Evolutionary conservation across 345 rosid genomes (phyloP).

Genomic region (Linum lewisii): DNA sequence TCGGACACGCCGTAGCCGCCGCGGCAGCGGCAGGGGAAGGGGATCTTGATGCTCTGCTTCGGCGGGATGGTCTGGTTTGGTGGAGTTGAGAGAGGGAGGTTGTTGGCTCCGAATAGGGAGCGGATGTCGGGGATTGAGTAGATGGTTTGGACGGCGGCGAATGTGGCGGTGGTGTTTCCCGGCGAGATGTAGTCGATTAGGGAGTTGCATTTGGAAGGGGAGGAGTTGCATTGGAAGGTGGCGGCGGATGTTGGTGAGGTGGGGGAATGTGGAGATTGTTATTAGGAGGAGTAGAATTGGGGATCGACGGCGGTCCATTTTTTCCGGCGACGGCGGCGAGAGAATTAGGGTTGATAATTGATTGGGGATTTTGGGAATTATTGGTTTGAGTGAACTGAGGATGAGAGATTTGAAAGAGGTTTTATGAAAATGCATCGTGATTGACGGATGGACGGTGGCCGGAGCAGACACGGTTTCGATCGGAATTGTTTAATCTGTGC

Average conservation of each 20-base stretch:
- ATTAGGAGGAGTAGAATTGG: neutral
- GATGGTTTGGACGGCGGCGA: constrained; percentile 30
- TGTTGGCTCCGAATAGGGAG: constrained; percentile 50
- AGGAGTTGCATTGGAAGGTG: neutral
- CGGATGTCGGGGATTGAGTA: constrained; percentile 32
- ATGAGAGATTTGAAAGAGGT: too few relatives aligned
- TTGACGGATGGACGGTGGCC: too few relatives aligned
- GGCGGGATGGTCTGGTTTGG: constrained; percentile 21
- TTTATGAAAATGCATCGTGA: too few relatives aligned
- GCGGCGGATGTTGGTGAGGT: neutral
- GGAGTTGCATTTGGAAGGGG: neutral
- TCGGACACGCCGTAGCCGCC: constrained; percentile 43
- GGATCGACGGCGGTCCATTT: neutral
- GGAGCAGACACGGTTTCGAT: too few relatives aligned
- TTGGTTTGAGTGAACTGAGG: too few relatives aligned
- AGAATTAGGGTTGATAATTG: too few relatives aligned
- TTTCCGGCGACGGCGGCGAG: neutral
- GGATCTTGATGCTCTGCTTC: constrained; percentile 18
- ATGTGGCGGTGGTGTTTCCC: constrained; percentile 22
- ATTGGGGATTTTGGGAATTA: too few relatives aligned
- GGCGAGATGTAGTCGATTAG: neutral
- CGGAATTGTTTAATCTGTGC: too few relatives aligned
- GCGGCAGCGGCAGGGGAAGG: constrained; percentile 52
- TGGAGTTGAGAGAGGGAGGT: constrained; percentile 29
- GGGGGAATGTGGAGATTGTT: neutral